Percentiles rank a stretch among this genome's conserved stretches.
Conservation (phyloP, 2,329 filamentous ascomycete species). For the Fusarium chlamydosporum region DNA sequence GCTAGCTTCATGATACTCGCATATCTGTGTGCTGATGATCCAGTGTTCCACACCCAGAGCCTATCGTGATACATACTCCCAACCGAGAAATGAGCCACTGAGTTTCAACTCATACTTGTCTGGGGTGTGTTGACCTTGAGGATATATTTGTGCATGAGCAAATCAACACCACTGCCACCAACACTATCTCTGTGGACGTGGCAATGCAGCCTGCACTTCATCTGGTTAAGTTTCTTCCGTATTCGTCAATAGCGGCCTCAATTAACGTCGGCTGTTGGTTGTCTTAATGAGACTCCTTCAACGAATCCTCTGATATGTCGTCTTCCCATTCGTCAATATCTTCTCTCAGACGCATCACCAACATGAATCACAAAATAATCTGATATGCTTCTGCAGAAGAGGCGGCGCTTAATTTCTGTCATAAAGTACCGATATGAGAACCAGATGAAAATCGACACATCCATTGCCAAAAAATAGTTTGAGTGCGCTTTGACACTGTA, state of each 20-base stretch:
- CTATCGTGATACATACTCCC: not conserved
- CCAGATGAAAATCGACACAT: not conserved
- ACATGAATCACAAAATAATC: constrained; percentile 24
- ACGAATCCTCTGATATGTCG: not conserved
- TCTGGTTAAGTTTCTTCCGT: not conserved
- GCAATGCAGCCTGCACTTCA: not conserved
- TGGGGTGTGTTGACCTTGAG: not conserved
- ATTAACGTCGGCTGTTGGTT: not conserved
- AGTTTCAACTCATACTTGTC: not conserved
- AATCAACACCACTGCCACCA: constrained; percentile 2
- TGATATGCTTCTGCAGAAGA: constrained; percentile 4
- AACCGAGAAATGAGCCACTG: not conserved
- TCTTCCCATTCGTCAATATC: constrained; percentile 1
- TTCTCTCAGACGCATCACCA: constrained; percentile 8
- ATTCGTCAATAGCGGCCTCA: not conserved
- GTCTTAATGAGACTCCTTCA: not conserved
- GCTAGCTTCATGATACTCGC: not conserved
- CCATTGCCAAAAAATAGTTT: not conserved
- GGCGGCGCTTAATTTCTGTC: not conserved
- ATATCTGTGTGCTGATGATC: too few relatives aligned
- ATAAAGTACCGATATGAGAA: constrained; percentile 3
- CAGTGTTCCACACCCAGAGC: not conserved
- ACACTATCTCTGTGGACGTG: not conserved
- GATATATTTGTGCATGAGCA: not conserved
- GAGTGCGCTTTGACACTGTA: not conserved